Evolutionary conservation across 495 filamentous ascomycete species (phyloP).

Genomic region (Lasiosphaeria hispida): DNA sequence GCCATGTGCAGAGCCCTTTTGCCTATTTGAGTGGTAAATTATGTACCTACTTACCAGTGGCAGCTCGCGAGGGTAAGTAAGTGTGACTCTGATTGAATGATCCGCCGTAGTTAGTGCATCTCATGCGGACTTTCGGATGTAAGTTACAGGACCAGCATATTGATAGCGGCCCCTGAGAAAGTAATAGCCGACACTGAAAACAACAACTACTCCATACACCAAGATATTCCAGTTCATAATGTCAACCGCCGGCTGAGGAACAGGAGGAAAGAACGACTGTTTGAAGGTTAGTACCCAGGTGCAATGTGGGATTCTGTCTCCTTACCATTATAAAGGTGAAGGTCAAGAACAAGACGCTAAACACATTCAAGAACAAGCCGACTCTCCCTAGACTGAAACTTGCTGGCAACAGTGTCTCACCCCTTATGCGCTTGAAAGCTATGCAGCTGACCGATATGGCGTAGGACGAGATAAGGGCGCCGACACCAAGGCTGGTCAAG

Average conservation of each 20-base stretch:
- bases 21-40: too few species aligned
- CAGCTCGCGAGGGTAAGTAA: too few species aligned
- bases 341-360: conserved; percentile 41
- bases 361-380: conserved; percentile 49
- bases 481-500: conserved; percentile 44
- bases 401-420: conserved; percentile 36
- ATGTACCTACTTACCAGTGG: too few species aligned
- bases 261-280: conserved; percentile 13
- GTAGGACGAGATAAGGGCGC: conserved; percentile 48
- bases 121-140: not conserved
- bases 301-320: not conserved
- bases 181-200: conserved; percentile 51
- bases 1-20: too few species aligned
- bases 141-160: conserved; percentile 2
- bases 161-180: conserved; percentile 18
- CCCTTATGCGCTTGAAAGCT: conserved; percentile 43
- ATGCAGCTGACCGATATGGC: conserved; percentile 50
- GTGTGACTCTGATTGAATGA: too few species aligned
- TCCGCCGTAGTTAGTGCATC: too few species aligned
- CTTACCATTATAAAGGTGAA: conserved; percentile 49
- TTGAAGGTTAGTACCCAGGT: not conserved
- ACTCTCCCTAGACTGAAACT: conserved; percentile 50
- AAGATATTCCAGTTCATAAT: conserved; percentile 36
- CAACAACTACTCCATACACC: conserved; percentile 37
- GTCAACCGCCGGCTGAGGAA: conserved; percentile 3